Base-by-base conservation (phyloP, 495 filamentous ascomycete species). In the Penicillium robsamsonii region DNA sequence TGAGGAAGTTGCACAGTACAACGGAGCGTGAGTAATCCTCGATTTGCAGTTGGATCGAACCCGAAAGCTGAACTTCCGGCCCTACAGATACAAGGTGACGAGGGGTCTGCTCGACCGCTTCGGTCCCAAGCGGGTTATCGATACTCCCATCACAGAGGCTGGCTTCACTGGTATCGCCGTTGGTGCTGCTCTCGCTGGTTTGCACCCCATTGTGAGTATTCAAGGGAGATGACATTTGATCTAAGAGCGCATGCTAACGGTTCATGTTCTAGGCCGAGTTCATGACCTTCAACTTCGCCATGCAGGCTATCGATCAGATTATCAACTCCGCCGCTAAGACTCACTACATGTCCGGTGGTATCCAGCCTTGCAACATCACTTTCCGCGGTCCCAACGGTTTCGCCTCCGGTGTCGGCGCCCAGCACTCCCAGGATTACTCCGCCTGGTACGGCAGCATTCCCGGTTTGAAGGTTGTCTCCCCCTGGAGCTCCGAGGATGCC, bases 241-340 rank as follows among this genome's bases (percentile, higher is more conserved):
- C 1, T 2, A 17, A n/a, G 33, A 24, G 35, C 33, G 29, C 12
- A 42, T n/a, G 17, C 44, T 55, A 27, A 53, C 18, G 31, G n/a
- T 17, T 35, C n/a, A 20, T 5, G 33, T 42, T 56, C 30, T 69
- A 96, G 91, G 96, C 91, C 83, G 92, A 96, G 77, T 98, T 98
- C 84, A 98, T 98, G 94, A 98, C 94, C 64, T 98, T 96, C 89
- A 98, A 98, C 83, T 98, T 98, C 73, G 94, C 94, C 74, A 98
- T 98, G 94, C 94, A 98, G 80, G 88, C 94, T 61, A 98, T 98
- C 75, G 94, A 98, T 76, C 94, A 98, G 73, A 91, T 98, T 72
- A 92, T 98, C 85, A 98, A 98, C 84, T 96, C 92, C 46, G 94
- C 91, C 52, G 94, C 91, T 61, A 98, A 97, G 81, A 98, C 94